Base-by-base conservation (phyloP, 371 early-diverging fungal species). In the Haplosporangium sp. region DNA sequence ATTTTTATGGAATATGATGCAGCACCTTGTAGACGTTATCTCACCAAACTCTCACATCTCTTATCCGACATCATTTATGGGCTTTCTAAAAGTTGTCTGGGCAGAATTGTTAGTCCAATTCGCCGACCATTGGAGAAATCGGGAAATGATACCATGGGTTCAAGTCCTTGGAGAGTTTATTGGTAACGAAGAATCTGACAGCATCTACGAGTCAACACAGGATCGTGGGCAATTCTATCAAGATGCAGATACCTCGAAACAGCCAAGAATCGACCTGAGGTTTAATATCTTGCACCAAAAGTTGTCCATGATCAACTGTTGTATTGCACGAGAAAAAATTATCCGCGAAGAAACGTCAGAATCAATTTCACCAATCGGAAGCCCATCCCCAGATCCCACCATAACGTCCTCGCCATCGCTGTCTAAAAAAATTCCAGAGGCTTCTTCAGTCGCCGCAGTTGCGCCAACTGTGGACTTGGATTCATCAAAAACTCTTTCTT, bases 301-400 rank as follows among this genome's bases (percentile, higher is more conserved):
- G 66, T 79, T 97, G n/a, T 89, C 92, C 59, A 95, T 97, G 96
- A 75, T 97, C 48, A 96, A 96, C 71, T 95, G 93, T 72, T 96
- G 96, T 79, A 89, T 93, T 44, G 76, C 85, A n/a, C 88, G 93
- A 40, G 84, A 87, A 34, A 66, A 53, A 11, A 42, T 39, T 8
- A 27, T 40, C 15, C 47, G 20, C 10, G 44, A 19, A 65, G 63
- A 69, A 20, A 0, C 53, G 8, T n/a, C 44, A 10, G 27, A 20
- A n/a, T 10, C 40, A 2, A 48, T 10, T 7, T 37, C 15, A 4
- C 4, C 61, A 10, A 44, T 19, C 27, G 61, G 15, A 38, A 61
- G 13, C n/a, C 39, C 55, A 0, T 34, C 42, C 20, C 9, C 60
- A 11, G 5, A 20, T 20, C 27, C 39, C 17, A 59, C 67, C 19